These are phyloP conservation scores for Chondrus crispus DNA, from an alignment of 23 red algal genomes.

Conservation along the genomic window DNA sequence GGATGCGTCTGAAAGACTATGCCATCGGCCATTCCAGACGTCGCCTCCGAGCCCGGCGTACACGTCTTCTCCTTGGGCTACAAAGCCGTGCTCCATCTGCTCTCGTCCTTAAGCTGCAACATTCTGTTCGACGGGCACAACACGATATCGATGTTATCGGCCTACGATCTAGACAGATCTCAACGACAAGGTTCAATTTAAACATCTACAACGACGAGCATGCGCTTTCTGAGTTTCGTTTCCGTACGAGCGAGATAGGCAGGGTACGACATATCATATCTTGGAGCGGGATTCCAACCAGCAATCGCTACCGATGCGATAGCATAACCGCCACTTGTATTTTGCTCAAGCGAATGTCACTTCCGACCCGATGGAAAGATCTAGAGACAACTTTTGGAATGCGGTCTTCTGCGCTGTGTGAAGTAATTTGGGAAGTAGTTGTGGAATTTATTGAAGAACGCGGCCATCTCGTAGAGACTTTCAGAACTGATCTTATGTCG, in stretches of 20 bases:
- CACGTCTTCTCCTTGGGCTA: no score
- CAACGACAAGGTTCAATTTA: background rate
- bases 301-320: background rate
- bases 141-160: no score
- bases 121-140: no score
- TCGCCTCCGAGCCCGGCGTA: no score
- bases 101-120: no score
- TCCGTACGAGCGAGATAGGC: background rate
- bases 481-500: background rate
- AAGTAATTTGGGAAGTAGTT: background rate
- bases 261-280: background rate
- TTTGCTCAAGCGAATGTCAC: background rate
- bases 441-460: background rate
- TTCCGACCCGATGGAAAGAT: background rate
- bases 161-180: no score
- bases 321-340: background rate
- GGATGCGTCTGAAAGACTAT: no score
- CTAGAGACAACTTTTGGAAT: constrained; percentile 2
- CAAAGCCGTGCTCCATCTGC: no score
- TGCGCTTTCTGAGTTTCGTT: background rate
- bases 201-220: background rate
- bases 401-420: background rate
- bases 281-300: background rate
- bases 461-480: background rate
- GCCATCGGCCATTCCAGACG: no score